Conservation (phyloP, 2,329 filamentous ascomycete genomes). For the Thielaviopsis euricoi region DNA sequence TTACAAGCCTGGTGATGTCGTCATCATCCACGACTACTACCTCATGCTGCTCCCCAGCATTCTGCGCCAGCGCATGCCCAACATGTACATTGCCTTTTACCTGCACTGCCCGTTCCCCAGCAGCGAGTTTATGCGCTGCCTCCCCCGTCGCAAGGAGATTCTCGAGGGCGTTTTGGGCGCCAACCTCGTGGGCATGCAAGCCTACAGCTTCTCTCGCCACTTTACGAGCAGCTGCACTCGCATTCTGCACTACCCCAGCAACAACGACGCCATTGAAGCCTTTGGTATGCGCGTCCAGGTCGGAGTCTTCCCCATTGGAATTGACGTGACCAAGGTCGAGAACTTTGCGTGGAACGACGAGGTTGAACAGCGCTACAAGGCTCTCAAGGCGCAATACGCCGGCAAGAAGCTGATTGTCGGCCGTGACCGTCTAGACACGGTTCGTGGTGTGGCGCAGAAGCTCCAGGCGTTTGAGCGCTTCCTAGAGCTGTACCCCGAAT, state of each 20-base stretch:
- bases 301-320: conserved; percentile 87
- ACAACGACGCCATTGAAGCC: conserved; percentile 69
- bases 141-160: conserved; percentile 77
- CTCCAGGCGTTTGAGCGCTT: conserved; percentile 88
- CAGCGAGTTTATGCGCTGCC: conserved; percentile 83
- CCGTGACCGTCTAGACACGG: conserved; percentile 81
- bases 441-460: conserved; percentile 89
- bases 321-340: conserved; percentile 70
- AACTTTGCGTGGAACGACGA: conserved; percentile 54
- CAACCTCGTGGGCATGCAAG: conserved; percentile 91
- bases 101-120: conserved; percentile 89
- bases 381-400: conserved; percentile 61
- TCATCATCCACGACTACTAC: conserved; percentile 90
- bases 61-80: conserved; percentile 68
- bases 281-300: conserved; percentile 81
- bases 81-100: conserved; percentile 90
- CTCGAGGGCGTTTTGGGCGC: conserved; percentile 78
- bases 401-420: conserved; percentile 92
- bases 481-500: conserved; percentile 77
- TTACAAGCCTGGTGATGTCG: conserved; percentile 84
- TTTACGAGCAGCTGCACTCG: conserved; percentile 89
- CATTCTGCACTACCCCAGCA: conserved; percentile 78
- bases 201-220: conserved; percentile 85
- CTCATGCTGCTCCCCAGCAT: conserved; percentile 79
- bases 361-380: conserved; percentile 54